Conservation (phyloP, 1,284 basidiomycete genomes). For the Laetiporus sulphureus region DNA sequence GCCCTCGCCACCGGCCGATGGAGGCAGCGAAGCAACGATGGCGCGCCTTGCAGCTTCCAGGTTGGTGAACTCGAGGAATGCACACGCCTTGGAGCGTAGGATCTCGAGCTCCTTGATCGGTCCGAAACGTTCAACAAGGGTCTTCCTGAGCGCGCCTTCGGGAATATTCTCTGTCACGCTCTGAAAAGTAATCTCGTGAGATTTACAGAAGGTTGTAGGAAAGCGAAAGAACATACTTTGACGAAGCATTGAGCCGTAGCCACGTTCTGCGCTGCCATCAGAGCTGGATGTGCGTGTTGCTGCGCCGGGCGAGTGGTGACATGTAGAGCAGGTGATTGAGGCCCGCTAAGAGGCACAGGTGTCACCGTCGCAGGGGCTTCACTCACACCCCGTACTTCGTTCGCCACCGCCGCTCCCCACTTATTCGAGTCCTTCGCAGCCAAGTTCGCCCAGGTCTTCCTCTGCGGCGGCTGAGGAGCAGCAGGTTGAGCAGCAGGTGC, state of each 20-base stretch:
- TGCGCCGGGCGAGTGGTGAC: conserved; percentile 27
- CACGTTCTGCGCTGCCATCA: conserved; percentile 53
- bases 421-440: conserved; percentile 75
- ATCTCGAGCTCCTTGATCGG: conserved; percentile 86
- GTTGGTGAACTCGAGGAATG: conserved; percentile 85
- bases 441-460: conserved; percentile 88
- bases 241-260: conserved; percentile 79
- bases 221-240: conserved; percentile 51
- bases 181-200: conserved; percentile 30
- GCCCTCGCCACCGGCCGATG: conserved; percentile 75
- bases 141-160: conserved; percentile 48
- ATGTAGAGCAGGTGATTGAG: conserved; percentile 43
- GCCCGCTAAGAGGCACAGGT: conserved; percentile 38
- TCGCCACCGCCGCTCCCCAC: conserved; percentile 74
- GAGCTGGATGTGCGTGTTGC: conserved; percentile 36
- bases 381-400: conserved; percentile 64
- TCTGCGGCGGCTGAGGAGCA: conserved; percentile 43
- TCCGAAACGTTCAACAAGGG: conserved; percentile 73
- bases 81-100: conserved; percentile 84
- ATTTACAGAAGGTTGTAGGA: too few relatives aligned
- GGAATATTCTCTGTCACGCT: conserved; percentile 74
- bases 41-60: conserved; percentile 83
- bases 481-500: conserved; percentile 27
- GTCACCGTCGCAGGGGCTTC: conserved; percentile 46
- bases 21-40: conserved; percentile 66